Percentiles rank a stretch among this genome's conserved stretches.
These are phyloP conservation scores for Trichosanthes truncata DNA, from an alignment of 306 rosid genomes.

Conservation along the genomic window DNA sequence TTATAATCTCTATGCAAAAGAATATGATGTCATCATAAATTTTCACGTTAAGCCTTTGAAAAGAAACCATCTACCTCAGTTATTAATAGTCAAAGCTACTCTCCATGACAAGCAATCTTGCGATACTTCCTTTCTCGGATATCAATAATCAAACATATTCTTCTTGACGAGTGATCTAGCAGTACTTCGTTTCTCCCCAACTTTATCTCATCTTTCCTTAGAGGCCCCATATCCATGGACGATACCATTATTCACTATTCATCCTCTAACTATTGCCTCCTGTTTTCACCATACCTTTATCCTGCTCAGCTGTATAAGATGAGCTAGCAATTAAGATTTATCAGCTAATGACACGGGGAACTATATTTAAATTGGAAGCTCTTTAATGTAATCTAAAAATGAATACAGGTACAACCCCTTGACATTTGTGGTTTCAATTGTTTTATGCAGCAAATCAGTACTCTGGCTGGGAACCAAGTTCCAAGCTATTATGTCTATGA, in stretches of 20 bases:
- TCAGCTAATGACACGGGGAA: background rate
- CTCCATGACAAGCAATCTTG: background rate
- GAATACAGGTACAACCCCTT: background rate
- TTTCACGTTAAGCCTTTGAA: background rate
- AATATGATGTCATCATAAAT: background rate
- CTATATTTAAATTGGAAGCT: background rate
- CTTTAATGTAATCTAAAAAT: background rate
- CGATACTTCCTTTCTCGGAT: background rate
- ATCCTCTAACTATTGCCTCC: background rate
- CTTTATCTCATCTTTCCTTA: background rate
- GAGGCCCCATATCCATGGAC: background rate
- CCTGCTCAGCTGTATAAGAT: background rate
- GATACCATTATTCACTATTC: background rate
- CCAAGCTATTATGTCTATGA: constrained; percentile 78
- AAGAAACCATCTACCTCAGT: background rate
- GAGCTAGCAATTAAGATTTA: background rate
- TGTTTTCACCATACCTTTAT: background rate
- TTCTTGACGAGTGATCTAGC: background rate
- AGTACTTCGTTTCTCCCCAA: background rate
- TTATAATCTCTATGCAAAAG: too few species aligned
- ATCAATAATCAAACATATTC: background rate
- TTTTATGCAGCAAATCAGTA: constrained; percentile 73
- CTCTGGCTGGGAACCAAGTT: constrained; percentile 51
- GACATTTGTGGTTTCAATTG: constrained; percentile 11
- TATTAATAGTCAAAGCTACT: background rate